Base-by-base conservation (phyloP, 2,329 filamentous ascomycete genomes). In the Plenodomus biglobosus region DNA sequence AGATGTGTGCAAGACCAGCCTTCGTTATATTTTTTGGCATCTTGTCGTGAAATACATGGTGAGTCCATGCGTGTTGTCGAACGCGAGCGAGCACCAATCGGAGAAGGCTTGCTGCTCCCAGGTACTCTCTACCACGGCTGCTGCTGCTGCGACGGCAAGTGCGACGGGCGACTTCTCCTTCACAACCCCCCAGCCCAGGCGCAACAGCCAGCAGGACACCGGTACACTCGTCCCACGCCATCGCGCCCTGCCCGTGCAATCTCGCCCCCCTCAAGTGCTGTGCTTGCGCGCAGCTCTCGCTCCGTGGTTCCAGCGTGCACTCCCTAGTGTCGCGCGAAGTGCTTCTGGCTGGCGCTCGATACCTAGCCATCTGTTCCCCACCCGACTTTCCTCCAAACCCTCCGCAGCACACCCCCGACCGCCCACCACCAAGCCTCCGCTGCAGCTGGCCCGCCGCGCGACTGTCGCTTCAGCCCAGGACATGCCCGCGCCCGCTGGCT, bases 401-500 rank as follows among this genome's bases (percentile, higher is more conserved):
- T 42, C 40, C 52, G 42, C 45, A 37, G 36, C 47, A 44, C 54
- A 44, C 32, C 44, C 43, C 27, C 56, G 22, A 48, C 27, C 27
- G 27, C 42, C 19, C 48, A 44, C 55, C 49, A 19, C 52, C 55
- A 47, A 56, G 61, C 39, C 56, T 59, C 61, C 45, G 38, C 37
- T 39, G 53, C 47, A 53, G 50, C 27, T 32, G 27, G 27, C 27
- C 27, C 13, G 27, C 27, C 58, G 52, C 57, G 48, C 40, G 44
- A 42, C 38, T 34, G 56, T 49, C 55, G 57, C 53, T 38, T 48
- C 45, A 41, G 38, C 40, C 35, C 50, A 63, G 68, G 65, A 67
- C 48, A 70, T 71, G 67, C 61, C 54, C 54, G 56, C 55, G 55
- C 52, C 47, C 54, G 48, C 44, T 56, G 50, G 51, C 49, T 17